Base-by-base conservation (phyloP, 345 rosid genomes). In the Bruguiera parviflora region DNA sequence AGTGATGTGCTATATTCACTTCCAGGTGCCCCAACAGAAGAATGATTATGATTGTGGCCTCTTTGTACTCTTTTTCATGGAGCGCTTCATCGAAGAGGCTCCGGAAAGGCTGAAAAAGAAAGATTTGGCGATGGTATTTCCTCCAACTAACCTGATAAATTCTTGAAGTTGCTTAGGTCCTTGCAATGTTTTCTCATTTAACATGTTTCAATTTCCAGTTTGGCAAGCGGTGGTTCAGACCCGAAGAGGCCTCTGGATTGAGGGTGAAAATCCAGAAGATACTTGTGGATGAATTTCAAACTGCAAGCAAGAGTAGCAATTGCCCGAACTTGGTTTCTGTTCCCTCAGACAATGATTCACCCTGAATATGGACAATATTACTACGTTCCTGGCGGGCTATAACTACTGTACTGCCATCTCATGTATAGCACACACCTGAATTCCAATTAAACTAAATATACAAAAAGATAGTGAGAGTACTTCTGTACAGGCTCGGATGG, bases 1-100 rank as follows among this genome's bases (percentile, higher is more conserved):
- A 21, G n/a, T 11, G 22, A 47, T 43, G 58, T 28, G 46, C 25
- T 32, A 28, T 19, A 25, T 58, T 69, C 29, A 19, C 58, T 57
- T 31, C 60, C 87, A 95, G 98, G 99, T 95, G 69, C 99, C 99
- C 25, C 98, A 95, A 66, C 99, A 95, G 61, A 85, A 80, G 65
- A 95, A 95, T 73, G 99, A 95, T 46, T 92, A 80, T 46, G 99
- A 95, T 61, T 95, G 99, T 69, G 99, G 99, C 46, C 85, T 86
- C 33, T 95, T 95, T 62, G 98, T 95, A 33, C 94, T 95, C 65
- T 88, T 75, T 82, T 91, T 95, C 74, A 87, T 95, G 79, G 79
- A 92, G 73, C 88, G 96, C 11, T 92, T 95, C 81, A 83, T 88
- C 1, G 89, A 89, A 75, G 92, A 83, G 66, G 92, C 97, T 9